Percentiles rank a stretch among this genome's conserved stretches.
phyloP scores from a whole-genome alignment of 371 early-diverging fungal species.

The Mucor saturninus region DNA sequence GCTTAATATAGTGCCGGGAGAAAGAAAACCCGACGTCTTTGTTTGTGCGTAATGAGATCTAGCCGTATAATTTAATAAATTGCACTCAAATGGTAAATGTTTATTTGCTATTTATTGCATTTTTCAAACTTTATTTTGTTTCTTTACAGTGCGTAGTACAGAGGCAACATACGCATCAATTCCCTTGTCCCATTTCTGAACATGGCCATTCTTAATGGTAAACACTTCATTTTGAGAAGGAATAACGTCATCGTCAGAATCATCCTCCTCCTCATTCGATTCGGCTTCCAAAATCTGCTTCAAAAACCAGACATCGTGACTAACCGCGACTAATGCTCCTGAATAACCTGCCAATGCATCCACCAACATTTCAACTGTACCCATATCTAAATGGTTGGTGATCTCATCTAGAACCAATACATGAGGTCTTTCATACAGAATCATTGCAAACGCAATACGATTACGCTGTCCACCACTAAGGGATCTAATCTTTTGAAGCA shows the following conservation, averaged over 20 bases:
- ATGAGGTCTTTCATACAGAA: slow-evolving; percentile 70
- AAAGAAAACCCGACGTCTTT: background rate
- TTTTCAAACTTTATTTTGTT: slow-evolving; percentile 10
- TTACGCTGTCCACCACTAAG: slow-evolving; percentile 82
- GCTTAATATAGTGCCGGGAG: background rate
- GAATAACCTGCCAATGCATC: slow-evolving; percentile 63
- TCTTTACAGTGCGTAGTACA: slow-evolving; percentile 34
- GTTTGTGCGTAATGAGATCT: too few species aligned
- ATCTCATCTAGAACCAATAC: slow-evolving; percentile 86
- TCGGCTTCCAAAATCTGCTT: slow-evolving; percentile 61
- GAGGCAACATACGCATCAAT: slow-evolving; percentile 50
- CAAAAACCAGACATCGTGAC: slow-evolving; percentile 79
- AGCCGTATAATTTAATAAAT: too few species aligned
- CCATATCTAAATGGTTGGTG: slow-evolving; percentile 85
- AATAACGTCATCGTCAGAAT: slow-evolving; percentile 8
- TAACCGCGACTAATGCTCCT: slow-evolving; percentile 70
- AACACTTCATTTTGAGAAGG: slow-evolving; percentile 32
- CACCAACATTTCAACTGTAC: slow-evolving; percentile 68
- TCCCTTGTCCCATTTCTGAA: slow-evolving; percentile 51
- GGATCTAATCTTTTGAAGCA: slow-evolving; percentile 50
- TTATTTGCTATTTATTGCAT: background rate
- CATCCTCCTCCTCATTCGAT: slow-evolving; percentile 35
- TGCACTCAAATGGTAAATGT: too few species aligned
- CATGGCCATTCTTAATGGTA: slow-evolving; percentile 37
- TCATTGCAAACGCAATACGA: slow-evolving; percentile 73